A percentile compares a stretch with the other conserved stretches of the same genome.
These are phyloP conservation scores for Microbotryum silenes-acaulis DNA, from an alignment of 1,284 basidiomycete species.

Conservation along the genomic window DNA sequence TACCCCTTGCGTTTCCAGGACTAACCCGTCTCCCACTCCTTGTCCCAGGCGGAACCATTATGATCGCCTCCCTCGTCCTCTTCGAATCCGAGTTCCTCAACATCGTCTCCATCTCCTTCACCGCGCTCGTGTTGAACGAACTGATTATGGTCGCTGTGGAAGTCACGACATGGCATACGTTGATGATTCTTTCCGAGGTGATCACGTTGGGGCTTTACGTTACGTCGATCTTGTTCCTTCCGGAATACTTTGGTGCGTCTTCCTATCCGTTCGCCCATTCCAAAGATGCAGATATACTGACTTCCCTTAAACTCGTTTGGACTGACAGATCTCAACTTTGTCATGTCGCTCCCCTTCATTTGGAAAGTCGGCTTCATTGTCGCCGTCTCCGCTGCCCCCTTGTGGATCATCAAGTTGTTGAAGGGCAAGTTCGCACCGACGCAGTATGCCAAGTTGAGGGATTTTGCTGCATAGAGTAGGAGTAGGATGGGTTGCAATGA, in stretches of 20 bases:
- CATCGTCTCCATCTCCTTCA: conserved; percentile 97
- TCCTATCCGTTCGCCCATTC: not conserved
- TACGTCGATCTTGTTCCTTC: conserved; percentile 84
- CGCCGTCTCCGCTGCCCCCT: conserved; percentile 76
- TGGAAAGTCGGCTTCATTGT: conserved; percentile 96
- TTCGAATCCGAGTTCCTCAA: conserved; percentile 98
- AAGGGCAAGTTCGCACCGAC: conserved; percentile 82
- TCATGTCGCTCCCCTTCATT: conserved; percentile 75
- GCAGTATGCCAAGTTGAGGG: conserved; percentile 75
- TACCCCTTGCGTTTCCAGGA: not conserved
- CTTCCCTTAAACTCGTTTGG: too few relatives aligned
- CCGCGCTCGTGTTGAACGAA: conserved; percentile 90
- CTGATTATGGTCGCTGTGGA: conserved; percentile 77
- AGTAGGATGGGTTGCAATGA: not conserved
- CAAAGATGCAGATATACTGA: not conserved
- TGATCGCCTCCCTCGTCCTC: conserved; percentile 91
- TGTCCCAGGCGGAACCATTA: conserved; percentile 81
- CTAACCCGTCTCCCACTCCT: not conserved
- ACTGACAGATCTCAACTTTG: conserved; percentile 74
- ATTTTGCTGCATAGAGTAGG: conserved; percentile 12
- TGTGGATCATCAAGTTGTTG: conserved; percentile 84
- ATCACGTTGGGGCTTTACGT: conserved; percentile 83
- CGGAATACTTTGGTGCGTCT: conserved; percentile 87
- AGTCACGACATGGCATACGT: conserved; percentile 64
- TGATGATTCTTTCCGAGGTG: conserved; percentile 91